A percentile compares a stretch with the other conserved stretches of the same genome.
These are phyloP conservation scores for Paspalum notatum DNA, from an alignment of 176 grass and related monocot species.

Conservation along the genomic window DNA sequence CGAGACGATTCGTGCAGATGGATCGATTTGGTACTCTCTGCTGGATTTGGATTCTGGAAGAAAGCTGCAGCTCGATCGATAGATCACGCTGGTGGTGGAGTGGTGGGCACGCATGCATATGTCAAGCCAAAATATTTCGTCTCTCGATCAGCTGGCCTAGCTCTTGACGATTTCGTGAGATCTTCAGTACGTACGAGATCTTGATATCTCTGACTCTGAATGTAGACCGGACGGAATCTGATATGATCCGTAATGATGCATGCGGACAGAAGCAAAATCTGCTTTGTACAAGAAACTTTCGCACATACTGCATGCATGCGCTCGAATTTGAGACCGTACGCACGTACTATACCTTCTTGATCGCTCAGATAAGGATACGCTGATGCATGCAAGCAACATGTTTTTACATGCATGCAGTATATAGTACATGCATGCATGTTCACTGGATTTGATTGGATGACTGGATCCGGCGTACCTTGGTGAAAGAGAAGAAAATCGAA, in stretches of 20 bases:
- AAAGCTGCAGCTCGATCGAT: background rate
- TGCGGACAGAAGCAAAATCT: background rate
- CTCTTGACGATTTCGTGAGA: background rate
- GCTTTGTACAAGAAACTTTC: too few species aligned
- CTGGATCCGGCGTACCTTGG: background rate
- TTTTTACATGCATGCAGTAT: background rate
- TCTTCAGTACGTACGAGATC: conserved; percentile 2
- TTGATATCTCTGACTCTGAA: background rate
- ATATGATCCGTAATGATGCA: background rate
- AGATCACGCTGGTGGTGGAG: too few species aligned
- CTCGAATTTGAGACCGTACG: background rate
- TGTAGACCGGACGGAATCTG: background rate
- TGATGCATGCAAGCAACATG: background rate
- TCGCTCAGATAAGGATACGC: background rate
- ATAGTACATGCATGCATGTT: background rate
- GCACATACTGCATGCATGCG: too few species aligned
- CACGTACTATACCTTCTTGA: too few species aligned
- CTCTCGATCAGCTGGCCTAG: too few species aligned
- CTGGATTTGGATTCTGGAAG: background rate
- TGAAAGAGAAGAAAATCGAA: background rate
- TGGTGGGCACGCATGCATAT: background rate
- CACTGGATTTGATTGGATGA: background rate
- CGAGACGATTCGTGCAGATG: background rate
- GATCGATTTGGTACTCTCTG: background rate
- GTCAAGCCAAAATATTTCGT: background rate